phyloP scores from a whole-genome alignment of 1,284 basidiomycete genomes.

The Pholiota adiposa region DNA sequence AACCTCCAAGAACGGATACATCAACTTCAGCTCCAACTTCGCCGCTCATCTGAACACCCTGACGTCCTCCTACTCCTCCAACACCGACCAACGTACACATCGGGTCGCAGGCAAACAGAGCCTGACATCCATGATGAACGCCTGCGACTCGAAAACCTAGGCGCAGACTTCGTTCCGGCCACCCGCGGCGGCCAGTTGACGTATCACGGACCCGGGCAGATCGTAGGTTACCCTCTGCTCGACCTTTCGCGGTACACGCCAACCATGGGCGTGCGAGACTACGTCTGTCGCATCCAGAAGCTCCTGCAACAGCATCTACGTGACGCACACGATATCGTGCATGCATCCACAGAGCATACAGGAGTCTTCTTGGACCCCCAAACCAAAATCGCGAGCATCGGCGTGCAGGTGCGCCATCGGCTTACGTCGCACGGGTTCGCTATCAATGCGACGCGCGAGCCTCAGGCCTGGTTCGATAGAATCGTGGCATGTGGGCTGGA shows the following conservation, averaged over 20 bases:
- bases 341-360: constrained; percentile 67
- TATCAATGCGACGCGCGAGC: constrained; percentile 86
- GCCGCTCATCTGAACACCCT: constrained; percentile 50
- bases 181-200: constrained; percentile 93
- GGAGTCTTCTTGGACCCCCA: constrained; percentile 73
- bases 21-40: constrained; percentile 58
- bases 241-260: constrained; percentile 71
- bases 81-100: constrained; percentile 94
- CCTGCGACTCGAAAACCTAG: constrained; percentile 68
- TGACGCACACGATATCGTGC: constrained; percentile 57
- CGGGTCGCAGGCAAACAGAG: constrained; percentile 82
- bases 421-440: constrained; percentile 96
- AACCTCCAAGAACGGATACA: constrained; percentile 75
- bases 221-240: constrained; percentile 94
- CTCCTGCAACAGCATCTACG: constrained; percentile 62
- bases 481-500: constrained; percentile 93
- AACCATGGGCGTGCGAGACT: constrained; percentile 68
- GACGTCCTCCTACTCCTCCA: constrained; percentile 78
- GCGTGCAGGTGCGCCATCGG: constrained; percentile 94
- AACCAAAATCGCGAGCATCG: constrained; percentile 92
- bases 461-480: constrained; percentile 82
- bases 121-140: constrained; percentile 70
- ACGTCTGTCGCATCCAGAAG: constrained; percentile 74
- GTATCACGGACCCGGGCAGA: constrained; percentile 97
- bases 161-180: constrained; percentile 88